Evolutionary conservation across 148 eudicot genomes (phyloP), one percentile per base, ranked within the genome.

Genomic region (Pharnaceum exiguum): DNA sequence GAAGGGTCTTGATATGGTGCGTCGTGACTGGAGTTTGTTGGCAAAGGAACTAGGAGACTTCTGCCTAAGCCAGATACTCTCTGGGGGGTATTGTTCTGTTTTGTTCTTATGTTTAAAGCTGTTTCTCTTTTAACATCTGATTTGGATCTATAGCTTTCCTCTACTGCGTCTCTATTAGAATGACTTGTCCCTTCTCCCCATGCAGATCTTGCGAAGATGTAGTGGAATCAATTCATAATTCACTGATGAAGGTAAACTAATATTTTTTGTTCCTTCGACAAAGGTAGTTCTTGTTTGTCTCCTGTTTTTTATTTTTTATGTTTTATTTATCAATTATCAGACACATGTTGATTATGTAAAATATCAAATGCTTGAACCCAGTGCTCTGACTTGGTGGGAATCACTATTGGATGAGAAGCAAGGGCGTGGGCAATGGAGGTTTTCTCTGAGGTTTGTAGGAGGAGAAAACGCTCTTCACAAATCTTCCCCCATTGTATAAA

Each of bases 1-100:
- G 26, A 93, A 93, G 75, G 99, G 99, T 67, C 96, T 94, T 68
- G 99, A 94, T 65, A 94, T 94, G 84, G 99, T 94, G 46, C 95
- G 99, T 12, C 96, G 99, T 72, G 99, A 94, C 71, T 94, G 99
- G 99, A 94, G 99, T 42, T 73, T 94, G 74, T 67, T 94, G 66
- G 78, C 99, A 40, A 94, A 89, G 81, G 95, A 94, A 63, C 42
- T 84, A 45, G 99, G 99, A 45, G 95, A 89, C 71, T 94, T 83
- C 71, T 94, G 99, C 69, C 78, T 94, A 48, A 63, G 75, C 79
- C 95, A 94, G 66, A 94, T 94, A 67, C 72, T 94, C 40, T 94
- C 99, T 44, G 99, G 91, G 63, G 83, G 91, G 99, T 94, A 79
- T 35, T 47, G 13, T 48, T 63, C 26, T 46, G 23, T 25, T 61